These are phyloP conservation scores for Pythium angustatum DNA, from an alignment of 352 stramenopile species.

Conservation along the genomic window DNA sequence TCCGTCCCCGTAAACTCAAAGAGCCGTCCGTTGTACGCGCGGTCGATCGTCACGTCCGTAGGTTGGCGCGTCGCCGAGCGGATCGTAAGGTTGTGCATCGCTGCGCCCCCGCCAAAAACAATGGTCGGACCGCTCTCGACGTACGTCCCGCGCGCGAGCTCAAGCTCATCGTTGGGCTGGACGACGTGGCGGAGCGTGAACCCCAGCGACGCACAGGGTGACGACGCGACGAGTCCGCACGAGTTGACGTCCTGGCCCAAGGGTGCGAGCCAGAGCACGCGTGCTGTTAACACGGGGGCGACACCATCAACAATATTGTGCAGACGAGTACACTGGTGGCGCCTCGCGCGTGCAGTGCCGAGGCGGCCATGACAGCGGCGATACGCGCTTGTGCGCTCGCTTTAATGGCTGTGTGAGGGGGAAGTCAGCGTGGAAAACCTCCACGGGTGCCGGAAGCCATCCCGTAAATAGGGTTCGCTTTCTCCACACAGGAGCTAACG, in stretches of 20 bases:
- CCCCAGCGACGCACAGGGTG: not conserved
- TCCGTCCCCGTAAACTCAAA: not conserved
- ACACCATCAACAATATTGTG: not conserved
- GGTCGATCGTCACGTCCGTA: constrained; percentile 6
- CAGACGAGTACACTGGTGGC: not conserved
- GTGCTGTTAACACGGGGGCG: no score
- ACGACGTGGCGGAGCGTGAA: not conserved
- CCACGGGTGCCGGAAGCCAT: no score
- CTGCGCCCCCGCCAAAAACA: not conserved
- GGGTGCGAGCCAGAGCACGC: not conserved
- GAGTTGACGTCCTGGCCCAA: not conserved
- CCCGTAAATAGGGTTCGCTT: no score
- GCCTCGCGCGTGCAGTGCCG: no score
- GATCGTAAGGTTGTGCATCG: constrained; percentile 3
- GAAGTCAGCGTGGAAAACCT: no score
- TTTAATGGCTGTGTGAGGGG: no score
- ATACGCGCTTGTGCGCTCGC: no score
- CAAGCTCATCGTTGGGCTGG: not conserved
- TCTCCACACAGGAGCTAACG: no score
- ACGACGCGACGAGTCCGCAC: not conserved
- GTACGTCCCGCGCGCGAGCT: constrained; percentile 6
- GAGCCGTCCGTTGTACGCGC: constrained; percentile 9
- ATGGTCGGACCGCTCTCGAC: not conserved
- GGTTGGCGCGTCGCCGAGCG: not conserved
- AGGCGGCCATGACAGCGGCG: no score